These are phyloP conservation scores for Erythrophleum fordii DNA, from an alignment of 306 rosid species.

Conservation along the genomic window DNA sequence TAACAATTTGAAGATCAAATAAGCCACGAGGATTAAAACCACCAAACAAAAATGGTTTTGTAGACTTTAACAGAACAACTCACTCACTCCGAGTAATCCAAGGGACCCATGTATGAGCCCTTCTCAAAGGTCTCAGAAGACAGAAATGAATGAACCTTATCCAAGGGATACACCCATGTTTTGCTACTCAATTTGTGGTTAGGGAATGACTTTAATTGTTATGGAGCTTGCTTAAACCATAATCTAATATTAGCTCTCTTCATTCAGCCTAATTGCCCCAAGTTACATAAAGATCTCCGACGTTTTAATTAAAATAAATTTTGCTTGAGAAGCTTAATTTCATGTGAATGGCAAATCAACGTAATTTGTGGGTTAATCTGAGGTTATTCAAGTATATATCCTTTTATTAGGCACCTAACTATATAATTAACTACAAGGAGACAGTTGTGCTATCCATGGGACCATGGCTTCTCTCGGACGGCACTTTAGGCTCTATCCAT, in stretches of 20 bases:
- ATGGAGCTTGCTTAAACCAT: background rate
- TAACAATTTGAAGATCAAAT: background rate
- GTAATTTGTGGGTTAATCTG: conserved; percentile 10
- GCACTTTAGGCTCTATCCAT: background rate
- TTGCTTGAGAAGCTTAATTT: background rate
- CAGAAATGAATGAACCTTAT: background rate
- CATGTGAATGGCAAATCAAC: background rate
- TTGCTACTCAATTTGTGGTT: background rate
- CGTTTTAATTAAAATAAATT: background rate
- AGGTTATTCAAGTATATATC: background rate
- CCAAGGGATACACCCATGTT: background rate
- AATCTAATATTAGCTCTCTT: background rate
- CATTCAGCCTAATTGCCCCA: background rate
- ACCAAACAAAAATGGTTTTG: background rate
- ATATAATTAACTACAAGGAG: background rate
- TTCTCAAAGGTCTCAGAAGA: too few relatives aligned
- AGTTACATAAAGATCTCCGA: background rate
- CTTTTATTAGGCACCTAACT: background rate
- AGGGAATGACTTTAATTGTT: background rate
- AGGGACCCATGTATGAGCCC: too few relatives aligned
- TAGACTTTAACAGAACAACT: too few relatives aligned
- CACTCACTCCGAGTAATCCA: too few relatives aligned
- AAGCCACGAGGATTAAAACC: background rate
- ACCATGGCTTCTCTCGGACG: background rate
- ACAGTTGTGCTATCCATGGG: background rate